phyloP scores from a whole-genome alignment of 495 filamentous ascomycete genomes.

The Xylona heveae region DNA sequence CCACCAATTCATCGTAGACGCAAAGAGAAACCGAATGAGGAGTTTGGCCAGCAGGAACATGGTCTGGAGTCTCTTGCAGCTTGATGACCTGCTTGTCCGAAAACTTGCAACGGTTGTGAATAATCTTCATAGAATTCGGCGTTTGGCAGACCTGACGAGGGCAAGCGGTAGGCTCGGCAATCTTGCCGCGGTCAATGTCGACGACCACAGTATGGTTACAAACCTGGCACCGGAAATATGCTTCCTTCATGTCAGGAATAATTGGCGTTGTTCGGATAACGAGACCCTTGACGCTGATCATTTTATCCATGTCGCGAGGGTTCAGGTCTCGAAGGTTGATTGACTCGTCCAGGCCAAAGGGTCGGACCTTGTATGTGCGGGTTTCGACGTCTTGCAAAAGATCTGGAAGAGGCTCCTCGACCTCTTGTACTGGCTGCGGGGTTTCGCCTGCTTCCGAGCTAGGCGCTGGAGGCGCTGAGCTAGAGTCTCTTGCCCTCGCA shows the following conservation, averaged over 20 bases:
- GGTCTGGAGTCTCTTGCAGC: slow-evolving; percentile 92
- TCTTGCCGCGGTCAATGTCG: slow-evolving; percentile 85
- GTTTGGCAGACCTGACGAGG: slow-evolving; percentile 65
- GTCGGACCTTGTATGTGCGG: slow-evolving; percentile 66
- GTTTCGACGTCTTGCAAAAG: slow-evolving; percentile 32
- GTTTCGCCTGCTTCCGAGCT: slow-evolving; percentile 45
- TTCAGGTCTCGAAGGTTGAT: slow-evolving; percentile 93
- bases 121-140: slow-evolving; percentile 90
- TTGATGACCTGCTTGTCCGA: slow-evolving; percentile 98
- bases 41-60: slow-evolving; percentile 82
- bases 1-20: slow-evolving; percentile 90
- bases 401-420: slow-evolving; percentile 24
- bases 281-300: slow-evolving; percentile 87
- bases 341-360: slow-evolving; percentile 68
- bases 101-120: slow-evolving; percentile 90
- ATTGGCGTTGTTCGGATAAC: slow-evolving; percentile 91
- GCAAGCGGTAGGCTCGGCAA: slow-evolving; percentile 81
- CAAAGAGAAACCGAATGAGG: slow-evolving; percentile 97
- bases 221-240: slow-evolving; percentile 85
- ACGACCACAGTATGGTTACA: slow-evolving; percentile 83
- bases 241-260: slow-evolving; percentile 95
- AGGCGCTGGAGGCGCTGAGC: slow-evolving; percentile 53
- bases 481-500: slow-evolving; percentile 23
- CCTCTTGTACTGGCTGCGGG: slow-evolving; percentile 31
- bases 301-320: slow-evolving; percentile 83